These are phyloP conservation scores for Leccinum barrowsii DNA, from an alignment of 768 basidiomycete genomes.

Conservation along the genomic window DNA sequence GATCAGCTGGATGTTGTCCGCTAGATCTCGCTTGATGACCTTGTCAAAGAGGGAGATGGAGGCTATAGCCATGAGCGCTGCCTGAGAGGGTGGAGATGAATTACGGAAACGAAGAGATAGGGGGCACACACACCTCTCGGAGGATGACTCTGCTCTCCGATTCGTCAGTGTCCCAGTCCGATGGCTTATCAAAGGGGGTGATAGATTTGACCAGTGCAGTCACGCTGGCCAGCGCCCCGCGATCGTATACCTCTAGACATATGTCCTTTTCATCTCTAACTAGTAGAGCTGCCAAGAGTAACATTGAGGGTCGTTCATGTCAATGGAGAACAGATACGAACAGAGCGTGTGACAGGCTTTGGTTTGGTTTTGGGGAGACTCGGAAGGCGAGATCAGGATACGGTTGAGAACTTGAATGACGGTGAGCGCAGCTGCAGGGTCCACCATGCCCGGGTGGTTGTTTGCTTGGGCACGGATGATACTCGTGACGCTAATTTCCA, in stretches of 20 bases:
- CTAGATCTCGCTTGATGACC: slow-evolving; percentile 65
- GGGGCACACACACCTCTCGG: slow-evolving; percentile 51
- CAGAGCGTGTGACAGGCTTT: slow-evolving; percentile 77
- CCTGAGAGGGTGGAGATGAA: slow-evolving; percentile 38
- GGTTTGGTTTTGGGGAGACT: slow-evolving; percentile 44
- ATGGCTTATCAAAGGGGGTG: slow-evolving; percentile 43
- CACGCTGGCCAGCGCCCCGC: slow-evolving; percentile 59
- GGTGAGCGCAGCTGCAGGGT: slow-evolving; percentile 48
- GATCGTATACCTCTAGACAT: slow-evolving; percentile 67
- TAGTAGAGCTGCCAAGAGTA: slow-evolving; percentile 47
- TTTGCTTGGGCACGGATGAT: slow-evolving; percentile 51
- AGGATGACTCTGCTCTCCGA: slow-evolving; percentile 51
- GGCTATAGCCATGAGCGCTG: slow-evolving; percentile 69
- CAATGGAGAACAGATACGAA: slow-evolving; percentile 34
- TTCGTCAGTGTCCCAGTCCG: slow-evolving; percentile 68
- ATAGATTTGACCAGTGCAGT: slow-evolving; percentile 48
- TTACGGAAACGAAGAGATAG: not conserved
- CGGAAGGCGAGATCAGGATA: slow-evolving; percentile 44
- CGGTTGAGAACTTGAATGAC: slow-evolving; percentile 71
- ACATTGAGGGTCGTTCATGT: not conserved
- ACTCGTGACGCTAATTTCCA: slow-evolving; percentile 48
- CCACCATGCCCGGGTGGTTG: slow-evolving; percentile 31
- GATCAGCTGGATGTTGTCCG: slow-evolving; percentile 55
- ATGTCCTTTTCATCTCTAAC: slow-evolving; percentile 67
- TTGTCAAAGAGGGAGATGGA: slow-evolving; percentile 70